phyloP scores from a whole-genome alignment of 345 rosid species.

The Gossypium raimondii region DNA sequence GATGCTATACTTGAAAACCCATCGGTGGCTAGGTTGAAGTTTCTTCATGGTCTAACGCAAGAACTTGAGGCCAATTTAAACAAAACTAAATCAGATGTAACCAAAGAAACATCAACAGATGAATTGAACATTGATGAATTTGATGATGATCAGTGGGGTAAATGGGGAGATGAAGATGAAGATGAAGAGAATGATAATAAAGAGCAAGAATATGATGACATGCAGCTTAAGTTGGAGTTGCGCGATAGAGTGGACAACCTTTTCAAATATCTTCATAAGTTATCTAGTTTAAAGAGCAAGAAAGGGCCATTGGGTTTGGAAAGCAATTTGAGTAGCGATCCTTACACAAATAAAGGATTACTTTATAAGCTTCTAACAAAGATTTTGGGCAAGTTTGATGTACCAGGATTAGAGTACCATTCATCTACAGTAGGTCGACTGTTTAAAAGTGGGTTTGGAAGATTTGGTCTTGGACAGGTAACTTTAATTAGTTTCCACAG shows the following conservation, averaged over 20 bases:
- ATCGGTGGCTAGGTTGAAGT: conserved; percentile 58
- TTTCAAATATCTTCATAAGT: conserved; percentile 72
- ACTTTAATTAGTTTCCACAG: conserved; percentile 7
- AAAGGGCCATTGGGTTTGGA: conserved; percentile 51
- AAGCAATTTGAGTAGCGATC: conserved; percentile 45
- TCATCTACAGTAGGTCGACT: conserved; percentile 92
- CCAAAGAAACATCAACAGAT: conserved; percentile 40
- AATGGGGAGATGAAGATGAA: conserved; percentile 93
- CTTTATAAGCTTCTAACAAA: conserved; percentile 60
- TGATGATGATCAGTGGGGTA: conserved; percentile 97
- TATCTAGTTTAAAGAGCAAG: conserved; percentile 54
- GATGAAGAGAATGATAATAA: conserved; percentile 52
- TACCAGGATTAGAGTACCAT: conserved; percentile 85
- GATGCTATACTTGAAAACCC: conserved; percentile 80
- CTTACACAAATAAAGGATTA: conserved; percentile 57
- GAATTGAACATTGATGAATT: conserved; percentile 65
- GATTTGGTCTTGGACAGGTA: conserved; percentile 97
- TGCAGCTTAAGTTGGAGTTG: conserved; percentile 88
- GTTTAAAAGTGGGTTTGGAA: conserved; percentile 92
- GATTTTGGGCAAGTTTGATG: conserved; percentile 54
- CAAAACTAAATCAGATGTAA: conserved; percentile 37
- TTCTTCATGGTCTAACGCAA: conserved; percentile 58
- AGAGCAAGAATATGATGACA: conserved; percentile 52
- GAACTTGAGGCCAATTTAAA: conserved; percentile 67
- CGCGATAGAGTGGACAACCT: conserved; percentile 83